These are phyloP conservation scores for Camellia japonica DNA, from an alignment of 148 eudicot genomes.

Conservation along the genomic window DNA sequence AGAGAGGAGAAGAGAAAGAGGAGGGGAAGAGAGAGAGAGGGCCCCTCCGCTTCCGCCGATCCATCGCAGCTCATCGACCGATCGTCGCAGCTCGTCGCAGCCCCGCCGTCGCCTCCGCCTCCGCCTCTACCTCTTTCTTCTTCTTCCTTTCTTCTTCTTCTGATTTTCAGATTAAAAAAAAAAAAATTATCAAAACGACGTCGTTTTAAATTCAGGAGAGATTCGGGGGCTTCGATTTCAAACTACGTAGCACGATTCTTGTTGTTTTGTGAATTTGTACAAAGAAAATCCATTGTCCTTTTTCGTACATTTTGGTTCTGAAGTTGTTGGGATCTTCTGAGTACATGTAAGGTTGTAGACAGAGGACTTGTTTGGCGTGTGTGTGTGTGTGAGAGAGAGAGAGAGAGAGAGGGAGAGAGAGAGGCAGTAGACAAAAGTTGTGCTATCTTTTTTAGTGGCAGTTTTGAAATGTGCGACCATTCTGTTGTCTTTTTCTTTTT, in stretches of 20 bases:
- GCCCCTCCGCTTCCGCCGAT: no score
- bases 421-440: conserved; percentile 1
- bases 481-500: conserved; percentile 11
- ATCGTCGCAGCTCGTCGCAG: no score
- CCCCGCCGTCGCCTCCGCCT: no score
- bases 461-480: conserved; percentile 9
- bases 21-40: no score
- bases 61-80: no score
- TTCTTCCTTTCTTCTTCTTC: not conserved
- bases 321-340: conserved; percentile 12
- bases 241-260: no score
- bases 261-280: no score
- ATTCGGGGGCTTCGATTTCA: no score
- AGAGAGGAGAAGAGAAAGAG: no score
- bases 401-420: not conserved
- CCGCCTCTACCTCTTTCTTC: no score
- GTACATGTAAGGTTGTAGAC: not conserved
- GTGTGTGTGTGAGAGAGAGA: not conserved
- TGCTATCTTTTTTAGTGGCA: conserved; percentile 9
- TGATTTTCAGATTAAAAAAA: not conserved
- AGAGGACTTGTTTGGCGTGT: conserved; percentile 1
- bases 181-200: no score
- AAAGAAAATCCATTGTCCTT: not conserved
- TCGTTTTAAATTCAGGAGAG: no score
- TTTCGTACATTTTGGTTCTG: not conserved